Conservation (phyloP, 495 filamentous ascomycete genomes). For the Penicillium tannophilum region DNA sequence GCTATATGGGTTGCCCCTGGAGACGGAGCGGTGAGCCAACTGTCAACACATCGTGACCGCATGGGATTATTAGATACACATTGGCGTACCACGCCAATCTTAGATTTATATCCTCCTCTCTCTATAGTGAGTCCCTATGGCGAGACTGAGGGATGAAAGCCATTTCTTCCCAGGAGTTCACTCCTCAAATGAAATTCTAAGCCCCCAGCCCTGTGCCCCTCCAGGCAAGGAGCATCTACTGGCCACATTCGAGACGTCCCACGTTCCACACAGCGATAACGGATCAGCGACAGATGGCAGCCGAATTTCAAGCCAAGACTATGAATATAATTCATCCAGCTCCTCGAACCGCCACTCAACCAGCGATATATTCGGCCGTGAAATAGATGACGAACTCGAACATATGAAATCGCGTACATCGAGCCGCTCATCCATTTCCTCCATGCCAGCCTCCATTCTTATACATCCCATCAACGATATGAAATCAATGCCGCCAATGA, state of each 20-base stretch:
- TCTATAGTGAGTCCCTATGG: conserved; percentile 20
- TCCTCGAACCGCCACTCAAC: conserved; percentile 40
- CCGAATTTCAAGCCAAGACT: conserved; percentile 30
- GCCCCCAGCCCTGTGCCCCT: conserved; percentile 26
- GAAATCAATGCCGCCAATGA: conserved; percentile 21
- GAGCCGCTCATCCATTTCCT: conserved; percentile 49
- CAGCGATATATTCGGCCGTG: conserved; percentile 31
- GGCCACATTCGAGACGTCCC: conserved; percentile 24
- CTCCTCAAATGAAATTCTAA: conserved; percentile 25
- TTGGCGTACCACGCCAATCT: conserved; percentile 1
- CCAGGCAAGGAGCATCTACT: conserved; percentile 24
- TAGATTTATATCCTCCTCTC: neutral
- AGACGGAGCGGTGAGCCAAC: conserved; percentile 9
- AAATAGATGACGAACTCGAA: conserved; percentile 36
- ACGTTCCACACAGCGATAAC: conserved; percentile 20
- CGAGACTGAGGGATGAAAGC: conserved; percentile 23
- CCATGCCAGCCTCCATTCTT: conserved; percentile 42
- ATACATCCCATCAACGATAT: conserved; percentile 30
- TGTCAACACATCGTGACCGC: conserved; percentile 8
- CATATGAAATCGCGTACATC: conserved; percentile 39
- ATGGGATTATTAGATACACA: neutral
- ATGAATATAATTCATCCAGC: conserved; percentile 40
- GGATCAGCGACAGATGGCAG: conserved; percentile 24
- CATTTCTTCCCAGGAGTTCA: conserved; percentile 10
- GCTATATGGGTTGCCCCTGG: conserved; percentile 9